These are phyloP conservation scores for Xylaria telfairii DNA, from an alignment of 495 filamentous ascomycete genomes.

Conservation along the genomic window DNA sequence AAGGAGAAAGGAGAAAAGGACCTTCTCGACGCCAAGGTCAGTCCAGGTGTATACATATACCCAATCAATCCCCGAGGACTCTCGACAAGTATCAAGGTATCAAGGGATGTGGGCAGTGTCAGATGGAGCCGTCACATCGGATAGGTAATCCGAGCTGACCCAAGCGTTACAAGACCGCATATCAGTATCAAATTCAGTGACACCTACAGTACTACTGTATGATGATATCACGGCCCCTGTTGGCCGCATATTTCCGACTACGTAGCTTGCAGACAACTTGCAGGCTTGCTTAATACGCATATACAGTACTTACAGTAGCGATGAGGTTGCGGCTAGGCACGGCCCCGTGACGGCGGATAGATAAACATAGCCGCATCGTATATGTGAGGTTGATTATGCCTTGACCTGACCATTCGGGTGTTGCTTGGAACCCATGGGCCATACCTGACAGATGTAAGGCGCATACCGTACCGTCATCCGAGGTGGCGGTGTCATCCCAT, in stretches of 20 bases:
- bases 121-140: slow-evolving; percentile 14
- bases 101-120: not conserved
- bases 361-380: slow-evolving; percentile 8
- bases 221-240: slow-evolving; percentile 2
- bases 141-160: not conserved
- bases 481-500: slow-evolving; percentile 7
- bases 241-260: slow-evolving; percentile 4
- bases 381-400: slow-evolving; percentile 10
- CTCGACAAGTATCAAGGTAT: slow-evolving; percentile 12
- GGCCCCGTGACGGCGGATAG: not conserved
- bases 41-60: not conserved
- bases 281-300: no score
- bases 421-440: slow-evolving; percentile 10
- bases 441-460: not conserved
- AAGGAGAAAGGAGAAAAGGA: no score
- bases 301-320: not conserved
- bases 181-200: slow-evolving; percentile 13
- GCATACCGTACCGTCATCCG: not conserved
- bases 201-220: no score
- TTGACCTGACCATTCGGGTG: not conserved
- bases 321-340: slow-evolving; percentile 11
- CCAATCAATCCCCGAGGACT: not conserved
- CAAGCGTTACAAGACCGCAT: slow-evolving; percentile 17
- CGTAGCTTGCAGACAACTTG: not conserved
- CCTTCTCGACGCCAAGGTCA: not conserved